Evolutionary conservation across 495 filamentous ascomycete species (phyloP), one percentile per base, ranked within the genome.

Genomic region (Amniculicola lignicola): DNA sequence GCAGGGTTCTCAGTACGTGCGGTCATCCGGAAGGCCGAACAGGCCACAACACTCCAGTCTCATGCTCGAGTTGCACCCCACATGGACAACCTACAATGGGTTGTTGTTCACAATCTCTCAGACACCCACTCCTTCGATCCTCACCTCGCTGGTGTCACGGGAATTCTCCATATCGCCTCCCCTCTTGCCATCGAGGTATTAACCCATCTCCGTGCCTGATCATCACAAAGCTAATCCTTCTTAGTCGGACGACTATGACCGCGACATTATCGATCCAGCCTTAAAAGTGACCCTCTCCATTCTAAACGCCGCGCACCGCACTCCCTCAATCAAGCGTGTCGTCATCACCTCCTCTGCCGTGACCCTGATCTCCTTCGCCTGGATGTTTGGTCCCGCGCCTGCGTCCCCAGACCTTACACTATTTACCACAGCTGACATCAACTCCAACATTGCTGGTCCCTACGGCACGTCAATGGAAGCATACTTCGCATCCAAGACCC

Each of bases 331-430:
- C 16, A 55, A 55, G 33, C 51, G 51, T 25, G 39, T 55, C 14
- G 51, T 55, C 29, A 55, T 55, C 18, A 55, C 51, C 25, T 55
- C 51, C 18, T 55, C 51, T 22, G 51, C 27, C 23, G 40, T 55
- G 16, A 47, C 51, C 51, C 5, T 55, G 22, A 28, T 54, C 39
- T 47, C 63, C 44, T 59, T 65, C 45, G 43, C 53, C 40, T 67
- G 61, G 61, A 65, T 62, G 58, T 62, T 65, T 25, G 59, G 59
- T 59, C 63, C 63, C 39, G 48, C 48, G 29, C 33, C 48, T 40
- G 15, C 48, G 25, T 37, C 31, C 48, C 36, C 36, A 52, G 49
- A 52, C 36, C 36, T 41, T 22, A 42, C 49, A 41, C 36, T 42
- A 21, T 52, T 41, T 37, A 41, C 49, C 27, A 22, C 46, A 45